Evolutionary conservation across 768 basidiomycete genomes (phyloP), one percentile per base, ranked within the genome.

Genomic region (Amanita jacksonii): DNA sequence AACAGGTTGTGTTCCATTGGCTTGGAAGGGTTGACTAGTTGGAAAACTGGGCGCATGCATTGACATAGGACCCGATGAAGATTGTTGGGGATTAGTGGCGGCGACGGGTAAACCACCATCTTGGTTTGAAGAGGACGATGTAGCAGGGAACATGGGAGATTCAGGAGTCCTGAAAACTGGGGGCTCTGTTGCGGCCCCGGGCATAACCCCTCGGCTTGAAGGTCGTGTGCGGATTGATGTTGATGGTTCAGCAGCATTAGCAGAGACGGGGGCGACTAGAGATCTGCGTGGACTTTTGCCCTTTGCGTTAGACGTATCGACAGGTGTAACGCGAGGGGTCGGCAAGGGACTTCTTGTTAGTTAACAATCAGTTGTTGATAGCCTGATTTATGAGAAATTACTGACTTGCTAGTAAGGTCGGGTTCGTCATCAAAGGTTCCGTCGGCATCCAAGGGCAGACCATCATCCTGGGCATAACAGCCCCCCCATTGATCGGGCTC

Each of bases 321-420:
- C 61, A 12, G 79, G 78, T 10, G 77, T 79, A 12, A 68, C 64
- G 20, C 79, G 67, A 13, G 80, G 80, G 3, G 79, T 81, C 24
- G 79, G 79, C 42, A 81, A 56, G 43, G 73, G 68, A 53, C 74
- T 76, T 74, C 73, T 78, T 72, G 57, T 54, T 60, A 49, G 57
- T 41, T 42, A 45, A 18, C 48, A 40, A 50, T 45, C 35, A 43
- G 33, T 42, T 25, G 27, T 45, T 33, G 18, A 32, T 10, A 25
- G 23, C 19, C 22, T 40, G 32, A 44, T 40, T 45, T 47, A 48
- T 43, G 30, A 35, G 39, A 36, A 40, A 25, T 18, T 38, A 67
- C 74, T 64, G 64, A 77, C 73, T 75, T 72, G 45, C 59, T 45
- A 16, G 44, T 22, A 20, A 38, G 9, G 19, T 34, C 24, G 6